Percentiles rank a stretch among this genome's conserved stretches.
phyloP scores from a whole-genome alignment of 257 asterid species.

The Jacaranda mimosifolia region DNA sequence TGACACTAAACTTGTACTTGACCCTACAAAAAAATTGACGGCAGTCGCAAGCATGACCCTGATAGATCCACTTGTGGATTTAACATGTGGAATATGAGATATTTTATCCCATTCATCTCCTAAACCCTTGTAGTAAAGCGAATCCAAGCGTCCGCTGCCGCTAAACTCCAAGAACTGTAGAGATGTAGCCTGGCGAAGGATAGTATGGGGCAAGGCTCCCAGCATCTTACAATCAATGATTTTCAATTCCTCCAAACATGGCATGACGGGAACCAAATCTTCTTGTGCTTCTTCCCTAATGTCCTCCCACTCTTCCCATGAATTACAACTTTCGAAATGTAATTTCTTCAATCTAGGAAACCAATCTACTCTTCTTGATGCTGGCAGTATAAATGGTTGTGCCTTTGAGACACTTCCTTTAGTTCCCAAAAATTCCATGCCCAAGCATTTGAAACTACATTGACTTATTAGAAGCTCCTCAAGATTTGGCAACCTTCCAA shows the following conservation, averaged over 20 bases:
- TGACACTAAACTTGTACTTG: no score
- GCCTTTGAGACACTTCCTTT: no score
- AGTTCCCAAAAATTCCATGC: background rate
- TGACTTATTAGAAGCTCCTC: background rate
- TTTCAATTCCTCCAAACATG: background rate
- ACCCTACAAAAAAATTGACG: no score
- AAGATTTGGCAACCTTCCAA: background rate
- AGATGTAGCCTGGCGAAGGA: background rate
- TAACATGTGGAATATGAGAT: constrained; percentile 1
- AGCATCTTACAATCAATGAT: background rate
- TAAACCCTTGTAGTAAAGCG: background rate
- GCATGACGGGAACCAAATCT: background rate
- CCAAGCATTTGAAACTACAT: background rate
- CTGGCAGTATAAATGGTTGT: no score
- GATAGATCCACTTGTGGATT: no score
- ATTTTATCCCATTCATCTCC: background rate
- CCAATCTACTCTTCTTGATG: background rate
- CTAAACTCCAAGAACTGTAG: background rate
- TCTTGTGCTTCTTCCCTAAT: background rate
- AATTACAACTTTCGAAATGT: background rate
- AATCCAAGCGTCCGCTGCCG: background rate
- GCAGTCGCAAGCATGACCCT: no score
- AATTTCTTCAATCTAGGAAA: background rate
- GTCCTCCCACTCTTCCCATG: background rate
- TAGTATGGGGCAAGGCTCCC: background rate